Evolutionary conservation across 148 eudicot species (phyloP), one percentile per base, ranked within the genome.

Genomic region (Silene latifolia): DNA sequence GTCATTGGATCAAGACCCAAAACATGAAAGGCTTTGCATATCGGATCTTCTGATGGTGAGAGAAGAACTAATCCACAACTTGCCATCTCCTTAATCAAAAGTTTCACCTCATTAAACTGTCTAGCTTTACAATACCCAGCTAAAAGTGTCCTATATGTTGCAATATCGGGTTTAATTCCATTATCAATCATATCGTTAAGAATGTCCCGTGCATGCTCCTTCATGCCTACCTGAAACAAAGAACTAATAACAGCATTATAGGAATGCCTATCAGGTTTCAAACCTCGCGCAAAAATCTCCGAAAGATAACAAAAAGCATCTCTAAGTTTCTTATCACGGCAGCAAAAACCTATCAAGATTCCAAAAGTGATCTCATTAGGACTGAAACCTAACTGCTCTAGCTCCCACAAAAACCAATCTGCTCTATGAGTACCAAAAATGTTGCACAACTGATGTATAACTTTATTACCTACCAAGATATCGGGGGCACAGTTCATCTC

Each of bases 51-150:
- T 47, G 67, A 35, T 3, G 86, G 74, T 48, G 93, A 80, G 67
- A 83, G 81, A 56, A 63, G 39, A 71, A 88, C 47, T 70, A 88
- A 82, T 60, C 87, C 87, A 72, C 21, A 62, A 39, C 72, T 76
- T 13, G 27, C 83, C 92, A 86, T 93, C 76, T 83, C 82, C 20
- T 29, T 69, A 24, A 93, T 63, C 67, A 84, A 10, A 73, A 63
- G 47, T 76, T 84, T 82, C 71, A 89, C 93, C 71, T 90, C 87
- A 67, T 84, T 84, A 67, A 90, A 89, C 61, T 77, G 70, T 77
- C 93, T 85, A 67, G 82, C 87, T 77, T 79, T 78, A 75, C 86
- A 87, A 85, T 81, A 90, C 73, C 98, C 98, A 1, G 98, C 96
- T 76, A 93, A 76, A 76, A 93, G 87, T 71, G 86, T 80, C 79